phyloP scores from a whole-genome alignment of 2,329 filamentous ascomycete species.

The Cordyceps cicadae region DNA sequence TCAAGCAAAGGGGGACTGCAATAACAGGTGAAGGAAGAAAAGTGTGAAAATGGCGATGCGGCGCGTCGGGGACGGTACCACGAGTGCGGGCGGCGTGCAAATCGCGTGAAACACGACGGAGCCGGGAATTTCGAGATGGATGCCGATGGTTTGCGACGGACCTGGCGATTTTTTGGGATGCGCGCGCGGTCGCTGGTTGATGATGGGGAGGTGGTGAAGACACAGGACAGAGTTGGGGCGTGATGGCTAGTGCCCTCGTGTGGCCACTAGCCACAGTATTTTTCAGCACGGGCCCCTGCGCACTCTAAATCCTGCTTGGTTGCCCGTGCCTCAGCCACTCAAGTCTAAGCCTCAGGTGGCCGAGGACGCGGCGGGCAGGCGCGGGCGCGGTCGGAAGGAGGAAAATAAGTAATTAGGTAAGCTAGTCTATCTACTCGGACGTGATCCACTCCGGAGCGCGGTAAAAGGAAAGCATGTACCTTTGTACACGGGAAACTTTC shows the following conservation, averaged over 20 bases:
- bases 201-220: slow-evolving; percentile 46
- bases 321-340: not conserved
- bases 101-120: slow-evolving; percentile 47
- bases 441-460: not conserved
- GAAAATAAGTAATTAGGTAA: slow-evolving; percentile 9
- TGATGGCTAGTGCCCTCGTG: slow-evolving; percentile 38
- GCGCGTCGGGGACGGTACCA: slow-evolving; percentile 34
- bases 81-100: slow-evolving; percentile 38
- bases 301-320: slow-evolving; percentile 15
- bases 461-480: not conserved
- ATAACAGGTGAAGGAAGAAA: slow-evolving; percentile 31
- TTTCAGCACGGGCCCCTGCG: slow-evolving; percentile 31
- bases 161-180: slow-evolving; percentile 55
- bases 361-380: not conserved
- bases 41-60: slow-evolving; percentile 32
- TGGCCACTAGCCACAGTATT: slow-evolving; percentile 30
- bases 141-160: slow-evolving; percentile 51
- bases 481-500: not conserved
- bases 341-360: not conserved
- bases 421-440: slow-evolving; percentile 1
- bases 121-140: slow-evolving; percentile 45
- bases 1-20: slow-evolving; percentile 20
- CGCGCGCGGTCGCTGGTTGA: slow-evolving; percentile 43
- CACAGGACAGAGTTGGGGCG: slow-evolving; percentile 42
- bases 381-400: not conserved